These are phyloP conservation scores for Chrysoporthe deuterocubensis DNA, from an alignment of 2,329 filamentous ascomycete genomes.

Conservation along the genomic window DNA sequence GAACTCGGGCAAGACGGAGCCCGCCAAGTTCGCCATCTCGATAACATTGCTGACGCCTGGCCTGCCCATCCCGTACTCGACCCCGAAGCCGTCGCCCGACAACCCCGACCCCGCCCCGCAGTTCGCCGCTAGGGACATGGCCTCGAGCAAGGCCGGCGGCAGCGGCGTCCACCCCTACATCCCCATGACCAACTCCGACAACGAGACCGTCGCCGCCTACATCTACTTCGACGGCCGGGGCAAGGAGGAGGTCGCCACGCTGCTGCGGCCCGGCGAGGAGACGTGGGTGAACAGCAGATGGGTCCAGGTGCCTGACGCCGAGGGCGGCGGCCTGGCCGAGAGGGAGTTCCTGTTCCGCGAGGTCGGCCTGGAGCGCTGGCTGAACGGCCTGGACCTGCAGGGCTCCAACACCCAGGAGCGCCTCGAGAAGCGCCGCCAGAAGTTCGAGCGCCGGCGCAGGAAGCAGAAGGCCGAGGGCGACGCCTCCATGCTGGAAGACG, in stretches of 20 bases:
- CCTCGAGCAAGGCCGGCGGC: constrained; percentile 51
- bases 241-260: constrained; percentile 96
- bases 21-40: constrained; percentile 96
- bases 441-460: constrained; percentile 71
- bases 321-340: constrained; percentile 93
- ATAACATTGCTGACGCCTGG: constrained; percentile 92
- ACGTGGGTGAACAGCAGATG: constrained; percentile 99
- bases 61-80: constrained; percentile 89
- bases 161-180: constrained; percentile 81
- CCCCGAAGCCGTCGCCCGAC: constrained; percentile 75
- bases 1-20: constrained; percentile 77
- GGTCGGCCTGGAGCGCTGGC: constrained; percentile 92
- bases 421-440: constrained; percentile 85
- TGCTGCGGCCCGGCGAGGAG: constrained; percentile 90
- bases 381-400: constrained; percentile 94
- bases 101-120: constrained; percentile 83
- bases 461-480: constrained; percentile 57
- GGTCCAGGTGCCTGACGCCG: constrained; percentile 90
- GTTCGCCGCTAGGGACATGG: constrained; percentile 73
- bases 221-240: constrained; percentile 96
- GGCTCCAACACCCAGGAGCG: constrained; percentile 89
- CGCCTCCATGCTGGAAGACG: constrained; percentile 43
- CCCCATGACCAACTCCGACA: constrained; percentile 87
- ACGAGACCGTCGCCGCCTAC: constrained; percentile 97
- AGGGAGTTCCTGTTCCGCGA: constrained; percentile 97